Base-by-base conservation (phyloP, 208 protist species). In the Naegleria gruberi region DNA sequence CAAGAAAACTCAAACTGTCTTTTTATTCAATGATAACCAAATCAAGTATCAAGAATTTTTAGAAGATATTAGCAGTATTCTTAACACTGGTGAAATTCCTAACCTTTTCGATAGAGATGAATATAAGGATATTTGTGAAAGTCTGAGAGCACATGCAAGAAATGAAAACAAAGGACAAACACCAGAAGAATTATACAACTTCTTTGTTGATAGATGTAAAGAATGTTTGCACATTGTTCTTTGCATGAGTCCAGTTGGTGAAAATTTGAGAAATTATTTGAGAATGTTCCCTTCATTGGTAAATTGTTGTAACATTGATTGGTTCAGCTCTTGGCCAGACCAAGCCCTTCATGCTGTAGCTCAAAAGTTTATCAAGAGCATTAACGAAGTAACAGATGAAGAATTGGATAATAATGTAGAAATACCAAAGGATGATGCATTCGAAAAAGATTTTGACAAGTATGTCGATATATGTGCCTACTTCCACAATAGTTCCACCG, bases 241-340 rank as follows among this genome's bases (percentile, higher is more conserved):
- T 34, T 97, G 95, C 91, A 98, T 99, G 93, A 99, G 97, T 10
- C 98, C 98, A 30, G 94, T 99, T 73, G 98, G 98, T n/a, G 96
- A 94, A 90, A 91, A 94, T 41, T 95, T 99, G 91, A 96, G 98
- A 81, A 97, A 95, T 45, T 95, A 98, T 40, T 93, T 99, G 82
- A 94, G 98, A 90, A 97, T 97, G 94, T 99, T 99, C 93, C 98
- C 98, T 23, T 97, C 97, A 6, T 92, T 99, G 26, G 97, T 99
- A 88, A 99, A 98, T 93, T 99, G 98, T 93, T 99, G 97, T 34
- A 99, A 98, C 10, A 99, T 99, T 91, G 98, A 99, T 94, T 99
- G 98, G 98, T 99, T 99, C 94, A 92, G 95, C 23, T 94, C 97
- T 91, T 99, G 98, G 98, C 97, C 98, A 5, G 93, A 96, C 87